A percentile compares a stretch with the other conserved stretches of the same genome.
These are phyloP conservation scores for Brassica juncea DNA, from an alignment of 345 rosid genomes.

Conservation along the genomic window DNA sequence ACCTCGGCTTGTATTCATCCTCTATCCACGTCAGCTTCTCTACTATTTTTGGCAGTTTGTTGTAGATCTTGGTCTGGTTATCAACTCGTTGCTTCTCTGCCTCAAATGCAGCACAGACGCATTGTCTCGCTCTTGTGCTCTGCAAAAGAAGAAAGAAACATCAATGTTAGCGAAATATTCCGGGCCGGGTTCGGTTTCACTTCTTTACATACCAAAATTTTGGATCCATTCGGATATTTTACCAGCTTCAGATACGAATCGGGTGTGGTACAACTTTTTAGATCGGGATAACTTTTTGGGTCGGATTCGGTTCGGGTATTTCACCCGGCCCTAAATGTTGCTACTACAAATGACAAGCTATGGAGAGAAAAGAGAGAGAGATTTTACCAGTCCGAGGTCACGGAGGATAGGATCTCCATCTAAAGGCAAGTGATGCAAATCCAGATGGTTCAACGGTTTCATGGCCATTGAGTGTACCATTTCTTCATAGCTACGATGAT, in stretches of 20 bases:
- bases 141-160: constrained; percentile 29
- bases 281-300: too few relatives aligned
- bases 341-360: neutral
- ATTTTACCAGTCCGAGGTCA: constrained; percentile 72
- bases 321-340: neutral
- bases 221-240: neutral
- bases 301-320: neutral
- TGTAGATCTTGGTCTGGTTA: constrained; percentile 37
- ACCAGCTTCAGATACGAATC: neutral
- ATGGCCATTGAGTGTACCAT: constrained; percentile 39
- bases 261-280: too few relatives aligned
- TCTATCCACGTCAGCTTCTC: constrained; percentile 12
- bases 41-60: constrained; percentile 6
- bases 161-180: neutral
- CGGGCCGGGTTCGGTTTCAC: neutral
- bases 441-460: constrained; percentile 42
- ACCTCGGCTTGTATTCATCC: constrained; percentile 43
- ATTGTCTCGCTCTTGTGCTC: constrained; percentile 60
- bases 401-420: constrained; percentile 37
- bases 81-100: constrained; percentile 52
- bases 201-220: neutral
- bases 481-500: constrained; percentile 51
- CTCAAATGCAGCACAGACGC: constrained; percentile 60
- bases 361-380: constrained; percentile 18
- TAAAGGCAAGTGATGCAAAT: constrained; percentile 42